Evolutionary conservation across 2,329 filamentous ascomycete genomes (phyloP), one percentile per base, ranked within the genome.

Genomic region (Phyllosticta citrichinensis): DNA sequence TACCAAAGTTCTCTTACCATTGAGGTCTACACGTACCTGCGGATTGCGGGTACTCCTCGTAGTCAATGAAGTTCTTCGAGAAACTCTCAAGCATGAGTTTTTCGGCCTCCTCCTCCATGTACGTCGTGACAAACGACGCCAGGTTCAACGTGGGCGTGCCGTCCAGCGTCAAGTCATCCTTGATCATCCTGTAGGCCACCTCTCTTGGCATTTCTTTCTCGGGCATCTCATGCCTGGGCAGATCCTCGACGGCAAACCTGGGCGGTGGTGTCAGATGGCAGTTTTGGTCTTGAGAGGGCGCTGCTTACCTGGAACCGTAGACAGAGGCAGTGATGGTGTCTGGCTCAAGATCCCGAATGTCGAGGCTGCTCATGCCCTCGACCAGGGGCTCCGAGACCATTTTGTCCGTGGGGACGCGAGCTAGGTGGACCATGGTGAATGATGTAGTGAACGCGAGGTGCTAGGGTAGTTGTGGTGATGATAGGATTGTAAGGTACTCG

Each of bases 81-180:
- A 95, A 88, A 57, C 87, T 83, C 66, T 93, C 91, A 65, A 86
- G 79, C 93, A 97, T 97, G 75, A 97, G 88, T 76, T 95, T 91
- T 77, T 97, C 92, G 20, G 88, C 92, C 75, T 97, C 93, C 54
- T 96, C 89, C 78, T 97, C 92, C 91, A 96, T 97, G 79, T 95
- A 97, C 0, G 93, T 97, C 1, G 92, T 96, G 66, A 96, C 91
- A 70, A 97, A 97, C 47, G 87, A 92, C 30, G 93, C 92, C 68
- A 97, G 76, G 74, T 87, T 90, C 65, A 96, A 82, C 81, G 91
- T 93, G 9, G 91, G 91, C 68, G 93, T 95, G 61, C 91, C 91
- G 72, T 97, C 93, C 58, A 97, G 80, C 65, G 89, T 94, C 65
- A 97, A 80, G 71, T 96, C 90, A 73, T 97, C 93, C 67, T 77